Evolutionary conservation across 208 protist species (phyloP).

Genomic region (Crithidia acanthocephali): DNA sequence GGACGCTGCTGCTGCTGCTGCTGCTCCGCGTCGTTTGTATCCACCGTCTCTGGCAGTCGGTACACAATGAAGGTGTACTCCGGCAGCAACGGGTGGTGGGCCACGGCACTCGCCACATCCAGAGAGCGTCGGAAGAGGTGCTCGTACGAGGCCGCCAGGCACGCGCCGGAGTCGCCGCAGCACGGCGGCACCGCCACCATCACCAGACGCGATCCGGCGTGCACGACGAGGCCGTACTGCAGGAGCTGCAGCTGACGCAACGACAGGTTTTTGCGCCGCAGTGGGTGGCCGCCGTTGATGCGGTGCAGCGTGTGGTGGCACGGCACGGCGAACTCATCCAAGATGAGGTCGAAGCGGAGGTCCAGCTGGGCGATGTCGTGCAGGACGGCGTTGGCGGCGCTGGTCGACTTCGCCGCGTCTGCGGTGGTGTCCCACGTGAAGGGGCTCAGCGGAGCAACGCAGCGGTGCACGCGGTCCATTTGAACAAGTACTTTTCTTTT

Average conservation of each 20-base stretch:
- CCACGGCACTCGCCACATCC: constrained; percentile 34
- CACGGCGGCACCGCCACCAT: constrained; percentile 54
- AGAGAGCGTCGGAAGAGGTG: constrained; percentile 40
- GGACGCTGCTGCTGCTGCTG: constrained; percentile 17
- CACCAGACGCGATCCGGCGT: constrained; percentile 68
- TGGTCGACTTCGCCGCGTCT: not conserved
- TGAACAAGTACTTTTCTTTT: constrained; percentile 6
- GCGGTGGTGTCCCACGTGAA: constrained; percentile 61
- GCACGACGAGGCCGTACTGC: constrained; percentile 80
- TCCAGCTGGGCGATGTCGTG: constrained; percentile 56
- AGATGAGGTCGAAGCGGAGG: constrained; percentile 72
- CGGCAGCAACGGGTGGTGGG: constrained; percentile 64
- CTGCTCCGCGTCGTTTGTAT: not conserved
- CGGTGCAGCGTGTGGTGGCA: constrained; percentile 62
- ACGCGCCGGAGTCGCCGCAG: constrained; percentile 55
- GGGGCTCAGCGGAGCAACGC: constrained; percentile 63
- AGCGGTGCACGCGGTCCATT: constrained; percentile 56
- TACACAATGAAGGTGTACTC: constrained; percentile 87
- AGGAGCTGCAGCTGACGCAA: constrained; percentile 86
- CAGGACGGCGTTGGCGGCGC: constrained; percentile 33
- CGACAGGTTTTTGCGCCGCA: constrained; percentile 61
- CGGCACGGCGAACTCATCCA: constrained; percentile 49
- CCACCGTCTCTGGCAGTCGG: constrained; percentile 37
- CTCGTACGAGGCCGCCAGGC: constrained; percentile 62
- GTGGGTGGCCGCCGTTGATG: constrained; percentile 56